Conservation (phyloP, 768 basidiomycete genomes). For the Termitomyces sp. region DNA sequence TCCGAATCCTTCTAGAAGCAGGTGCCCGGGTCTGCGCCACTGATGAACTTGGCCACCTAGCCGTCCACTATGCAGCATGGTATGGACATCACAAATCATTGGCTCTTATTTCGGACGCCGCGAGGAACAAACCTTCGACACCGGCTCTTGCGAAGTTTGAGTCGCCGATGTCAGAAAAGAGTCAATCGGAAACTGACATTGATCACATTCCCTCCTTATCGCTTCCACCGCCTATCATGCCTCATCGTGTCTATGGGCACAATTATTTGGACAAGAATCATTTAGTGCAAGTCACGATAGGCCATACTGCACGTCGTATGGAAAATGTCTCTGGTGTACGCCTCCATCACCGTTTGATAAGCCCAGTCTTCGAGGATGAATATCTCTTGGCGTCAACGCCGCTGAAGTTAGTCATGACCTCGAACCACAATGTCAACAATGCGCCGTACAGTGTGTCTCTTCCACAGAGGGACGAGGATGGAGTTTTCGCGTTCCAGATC, state of each 20-base stretch:
- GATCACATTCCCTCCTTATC: conserved; percentile 94
- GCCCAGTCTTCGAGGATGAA: conserved; percentile 60
- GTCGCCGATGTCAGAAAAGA: conserved; percentile 35
- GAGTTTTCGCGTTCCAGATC: conserved; percentile 85
- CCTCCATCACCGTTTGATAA: conserved; percentile 70
- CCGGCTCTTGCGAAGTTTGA: conserved; percentile 21
- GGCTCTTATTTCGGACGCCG: conserved; percentile 47
- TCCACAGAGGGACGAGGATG: conserved; percentile 65
- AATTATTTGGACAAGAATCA: conserved; percentile 86
- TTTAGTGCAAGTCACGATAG: conserved; percentile 83
- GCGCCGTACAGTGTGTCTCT: conserved; percentile 89
- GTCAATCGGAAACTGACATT: conserved; percentile 59
- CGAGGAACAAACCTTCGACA: conserved; percentile 23
- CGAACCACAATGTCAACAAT: conserved; percentile 74
- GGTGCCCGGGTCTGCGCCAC: conserved; percentile 68
- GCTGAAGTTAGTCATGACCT: conserved; percentile 93
- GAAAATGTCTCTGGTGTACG: conserved; percentile 45
- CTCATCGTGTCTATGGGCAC: conserved; percentile 95
- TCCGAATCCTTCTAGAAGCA: conserved; percentile 73
- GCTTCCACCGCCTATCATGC: conserved; percentile 96
- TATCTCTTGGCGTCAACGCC: conserved; percentile 71
- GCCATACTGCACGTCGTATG: conserved; percentile 45
- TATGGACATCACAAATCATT: conserved; percentile 79
- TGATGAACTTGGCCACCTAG: conserved; percentile 82
- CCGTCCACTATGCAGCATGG: conserved; percentile 96